These are phyloP conservation scores for Immersiporthe knoxdaviesiana DNA, from an alignment of 2,329 filamentous ascomycete species.

Conservation along the genomic window DNA sequence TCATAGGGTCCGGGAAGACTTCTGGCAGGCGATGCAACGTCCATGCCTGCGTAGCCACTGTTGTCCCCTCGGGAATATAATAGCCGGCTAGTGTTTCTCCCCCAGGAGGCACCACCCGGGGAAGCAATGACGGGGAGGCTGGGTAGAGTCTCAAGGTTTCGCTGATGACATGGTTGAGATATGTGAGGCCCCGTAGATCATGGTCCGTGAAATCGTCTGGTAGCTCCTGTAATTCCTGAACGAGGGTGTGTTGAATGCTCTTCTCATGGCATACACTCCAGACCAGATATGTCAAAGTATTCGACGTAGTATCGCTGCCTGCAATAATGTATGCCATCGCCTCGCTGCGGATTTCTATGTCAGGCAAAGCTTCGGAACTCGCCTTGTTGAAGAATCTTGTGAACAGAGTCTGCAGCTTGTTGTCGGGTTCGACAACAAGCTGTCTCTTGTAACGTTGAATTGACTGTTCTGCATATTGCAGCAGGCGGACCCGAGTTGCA, in stretches of 20 bases:
- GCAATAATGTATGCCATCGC: constrained; percentile 51
- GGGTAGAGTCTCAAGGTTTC: constrained; percentile 51
- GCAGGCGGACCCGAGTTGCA: constrained; percentile 31
- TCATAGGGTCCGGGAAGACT: constrained; percentile 46
- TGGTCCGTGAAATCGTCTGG: constrained; percentile 38
- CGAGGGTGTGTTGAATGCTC: constrained; percentile 38
- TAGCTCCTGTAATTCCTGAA: constrained; percentile 41
- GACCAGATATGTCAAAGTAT: constrained; percentile 52
- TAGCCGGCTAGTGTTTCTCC: constrained; percentile 45
- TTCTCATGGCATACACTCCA: constrained; percentile 43
- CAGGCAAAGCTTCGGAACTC: too few relatives aligned
- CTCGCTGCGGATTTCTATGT: constrained; percentile 43
- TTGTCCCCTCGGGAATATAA: constrained; percentile 44
- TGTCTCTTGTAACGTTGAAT: constrained; percentile 36
- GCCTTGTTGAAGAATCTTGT: constrained; percentile 43
- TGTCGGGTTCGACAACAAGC: constrained; percentile 30
- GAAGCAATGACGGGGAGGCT: constrained; percentile 45
- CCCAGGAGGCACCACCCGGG: constrained; percentile 43
- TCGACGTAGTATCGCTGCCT: constrained; percentile 56
- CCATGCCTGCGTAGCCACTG: constrained; percentile 48
- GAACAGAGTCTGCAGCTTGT: constrained; percentile 28
- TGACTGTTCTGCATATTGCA: constrained; percentile 36
- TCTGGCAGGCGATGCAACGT: constrained; percentile 48
- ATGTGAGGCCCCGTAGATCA: constrained; percentile 42
- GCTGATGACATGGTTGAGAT: constrained; percentile 47